Base-by-base conservation (phyloP, 2,329 filamentous ascomycete genomes). In the Chrysoporthe austroafricana region DNA sequence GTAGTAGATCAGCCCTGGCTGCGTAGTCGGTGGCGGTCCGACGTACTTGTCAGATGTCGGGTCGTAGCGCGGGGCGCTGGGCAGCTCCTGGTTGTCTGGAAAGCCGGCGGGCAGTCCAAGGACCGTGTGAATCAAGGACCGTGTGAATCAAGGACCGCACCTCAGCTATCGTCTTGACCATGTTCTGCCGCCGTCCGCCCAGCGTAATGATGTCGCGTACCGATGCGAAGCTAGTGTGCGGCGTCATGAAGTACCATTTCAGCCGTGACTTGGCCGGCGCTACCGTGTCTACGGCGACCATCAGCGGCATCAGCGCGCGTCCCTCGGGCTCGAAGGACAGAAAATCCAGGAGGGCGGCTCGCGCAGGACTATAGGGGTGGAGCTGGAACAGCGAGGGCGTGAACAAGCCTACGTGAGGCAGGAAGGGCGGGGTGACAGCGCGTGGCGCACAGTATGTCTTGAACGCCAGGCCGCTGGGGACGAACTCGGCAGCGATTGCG, bases 171-270 rank as follows among this genome's bases (percentile, higher is more conserved):
- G 54, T 57, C 34, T 39, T 39, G 0, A 39, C 54, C 54, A 57
- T 36, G 34, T n/a, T 39, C 14, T 3, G 32, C 16, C 54, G 54
- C 34, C 14, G 54, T 9, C 54, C 54, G 1, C 54, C 54, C 14
- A 57, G 54, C 14, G 54, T 39, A 32, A 57, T 39, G 16, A 57
- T 57, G 18, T n/a, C 54, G 34, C 34, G 54, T 11, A 39, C 54
- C 34, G 54, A 57, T 5, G 54, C 54, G 8, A 57, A 57, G 34
- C 54, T 57, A 6, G 54, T 57, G 34, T 57, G 54, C 16, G 54
- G 54, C 3, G 54, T 57, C 54, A 57, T 57, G 2, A 57, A 57
- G 54, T 57, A 57, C 54, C 54, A 57, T n/a, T 57, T 57, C 26
- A 57, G 34, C 16, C 54, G 32, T 6, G 34, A 57, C 34, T 39